Percentiles rank a stretch among this genome's conserved stretches.
Conservation (phyloP, 1,284 basidiomycete species). For the Sanghuangporus weigelae region DNA sequence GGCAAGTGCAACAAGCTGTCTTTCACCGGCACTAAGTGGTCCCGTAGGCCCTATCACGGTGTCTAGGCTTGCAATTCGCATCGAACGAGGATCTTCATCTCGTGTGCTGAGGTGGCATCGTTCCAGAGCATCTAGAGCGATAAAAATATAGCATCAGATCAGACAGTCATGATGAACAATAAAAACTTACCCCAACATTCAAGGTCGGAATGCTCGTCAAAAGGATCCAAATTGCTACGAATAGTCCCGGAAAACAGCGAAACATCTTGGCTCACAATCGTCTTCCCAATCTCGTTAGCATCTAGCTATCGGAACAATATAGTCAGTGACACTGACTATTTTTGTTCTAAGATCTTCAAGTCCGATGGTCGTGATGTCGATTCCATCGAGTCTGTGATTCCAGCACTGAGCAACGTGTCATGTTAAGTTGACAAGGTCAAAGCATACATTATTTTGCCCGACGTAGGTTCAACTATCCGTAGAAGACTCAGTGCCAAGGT, state of each 20-base stretch:
- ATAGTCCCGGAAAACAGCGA: slow-evolving; percentile 84
- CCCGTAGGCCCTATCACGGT: slow-evolving; percentile 64
- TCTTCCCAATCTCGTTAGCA: slow-evolving; percentile 35
- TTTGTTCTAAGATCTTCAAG: slow-evolving; percentile 71
- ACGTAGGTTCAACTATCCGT: slow-evolving; percentile 73
- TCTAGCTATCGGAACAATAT: not conserved
- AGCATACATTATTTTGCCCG: slow-evolving; percentile 63
- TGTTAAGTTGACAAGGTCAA: not conserved
- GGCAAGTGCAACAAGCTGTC: slow-evolving; percentile 74
- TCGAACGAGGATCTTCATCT: slow-evolving; percentile 4
- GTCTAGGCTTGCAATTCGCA: slow-evolving; percentile 40
- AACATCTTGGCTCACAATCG: slow-evolving; percentile 80
- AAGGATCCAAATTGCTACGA: slow-evolving; percentile 73
- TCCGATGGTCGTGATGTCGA: slow-evolving; percentile 79
- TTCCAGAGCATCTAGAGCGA: slow-evolving; percentile 42
- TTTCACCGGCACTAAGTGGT: slow-evolving; percentile 73
- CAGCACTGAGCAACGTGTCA: not conserved
- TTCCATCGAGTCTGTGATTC: slow-evolving; percentile 60
- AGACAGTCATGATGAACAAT: not conserved
- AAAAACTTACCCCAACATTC: slow-evolving; percentile 44
- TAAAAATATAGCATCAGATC: not conserved
- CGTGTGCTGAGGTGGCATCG: slow-evolving; percentile 54
- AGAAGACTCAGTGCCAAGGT: slow-evolving; percentile 74
- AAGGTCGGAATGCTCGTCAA: slow-evolving; percentile 53
- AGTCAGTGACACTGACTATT: slow-evolving; percentile 4